phyloP scores from a whole-genome alignment of 805 yeast species.

The Phaffomyces opuntiae region DNA sequence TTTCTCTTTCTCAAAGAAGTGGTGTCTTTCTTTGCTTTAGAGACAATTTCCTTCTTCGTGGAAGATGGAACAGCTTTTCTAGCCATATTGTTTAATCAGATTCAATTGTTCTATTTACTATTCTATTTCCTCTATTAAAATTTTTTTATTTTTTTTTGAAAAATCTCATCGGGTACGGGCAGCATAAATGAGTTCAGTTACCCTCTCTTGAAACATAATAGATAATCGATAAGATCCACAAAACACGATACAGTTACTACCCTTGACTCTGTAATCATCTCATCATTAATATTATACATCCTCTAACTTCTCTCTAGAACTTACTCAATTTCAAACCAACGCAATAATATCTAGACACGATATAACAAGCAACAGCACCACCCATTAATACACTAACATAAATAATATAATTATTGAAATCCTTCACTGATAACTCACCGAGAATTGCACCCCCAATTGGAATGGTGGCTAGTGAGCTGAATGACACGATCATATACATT shows the following conservation, averaged over 20 bases:
- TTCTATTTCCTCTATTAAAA: not conserved
- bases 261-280: not conserved
- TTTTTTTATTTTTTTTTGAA: not conserved
- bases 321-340: conserved; percentile 36
- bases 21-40: not conserved
- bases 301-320: conserved; percentile 15
- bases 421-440: conserved; percentile 24
- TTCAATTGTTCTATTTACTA: no score
- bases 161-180: conserved; percentile 1
- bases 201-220: no score
- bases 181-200: no score
- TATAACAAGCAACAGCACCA: conserved; percentile 32
- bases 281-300: not conserved
- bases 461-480: conserved; percentile 39
- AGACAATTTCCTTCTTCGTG: not conserved
- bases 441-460: conserved; percentile 46
- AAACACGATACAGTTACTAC: no score
- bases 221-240: no score
- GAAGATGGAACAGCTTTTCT: not conserved
- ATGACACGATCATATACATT: conserved; percentile 50
- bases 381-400: conserved; percentile 36
- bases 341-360: conserved; percentile 31
- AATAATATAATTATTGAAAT: conserved; percentile 37
- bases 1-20: conserved; percentile 15
- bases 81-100: not conserved